Evolutionary conservation across 352 stramenopile species (phyloP), one percentile per base, ranked within the genome.

Genomic region (Saprolegnia parasitica): DNA sequence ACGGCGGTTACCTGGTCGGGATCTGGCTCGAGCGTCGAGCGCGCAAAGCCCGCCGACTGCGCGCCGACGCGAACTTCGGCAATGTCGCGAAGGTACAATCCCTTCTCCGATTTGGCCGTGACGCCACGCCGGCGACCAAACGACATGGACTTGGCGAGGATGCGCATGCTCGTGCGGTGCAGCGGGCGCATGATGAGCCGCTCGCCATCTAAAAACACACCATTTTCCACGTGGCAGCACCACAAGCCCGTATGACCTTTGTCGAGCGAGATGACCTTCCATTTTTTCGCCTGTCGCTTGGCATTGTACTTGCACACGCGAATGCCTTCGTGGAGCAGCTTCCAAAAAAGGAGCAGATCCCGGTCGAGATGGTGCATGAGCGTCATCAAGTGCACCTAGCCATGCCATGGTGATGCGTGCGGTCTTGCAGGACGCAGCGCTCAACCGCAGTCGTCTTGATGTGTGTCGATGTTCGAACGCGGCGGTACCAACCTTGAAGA

Each of bases 271-370:
- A 60, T 60, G 35, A 60, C n/a, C 20, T 60, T 60, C 52, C 24
- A 60, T n/a, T 60, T 60, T 60, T 60, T 60, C n/a, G 11, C 13
- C 35, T 16, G n/a, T 11, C 52, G 11, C 35, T 60, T 55, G 47
- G 47, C 24, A n/a, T 20, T 66, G 46, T 66, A 66, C 46, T 66
- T 66, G 46, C 15, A 54, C 2, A 66, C 58, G 40, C n/a, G 20
- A 11, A 66, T 11, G n/a, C 58, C 58, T 66, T 66, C 58, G 26
- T 66, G 58, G 10, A 66, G 26, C 16, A 66, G 46, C 24, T 66
- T 66, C 58, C 58, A 66, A 54, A 66, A 66, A 13, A 66, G 58
- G 11, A 66, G n/a, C 23, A 66, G 18, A 23, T 66, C 58, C 9
- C 58, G 58, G 26, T 66, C 58, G 20, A 66, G 15, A 37, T 66